Conservation (phyloP, 2,329 filamentous ascomycete species). For the Botryosphaeria dothidea region DNA sequence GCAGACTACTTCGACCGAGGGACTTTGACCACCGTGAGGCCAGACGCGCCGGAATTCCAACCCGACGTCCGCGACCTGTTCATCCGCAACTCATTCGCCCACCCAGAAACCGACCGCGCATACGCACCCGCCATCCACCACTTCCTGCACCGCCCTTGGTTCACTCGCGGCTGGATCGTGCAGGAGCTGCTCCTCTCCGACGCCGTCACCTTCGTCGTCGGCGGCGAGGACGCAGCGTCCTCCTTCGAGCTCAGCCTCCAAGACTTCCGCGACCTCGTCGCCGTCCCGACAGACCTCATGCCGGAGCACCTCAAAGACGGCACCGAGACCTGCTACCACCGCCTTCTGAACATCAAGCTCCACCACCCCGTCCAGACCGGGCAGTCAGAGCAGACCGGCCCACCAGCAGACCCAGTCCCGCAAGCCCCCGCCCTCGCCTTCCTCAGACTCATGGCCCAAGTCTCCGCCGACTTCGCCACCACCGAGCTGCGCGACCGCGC, state of each 20-base stretch:
- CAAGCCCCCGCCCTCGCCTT: conserved; percentile 4
- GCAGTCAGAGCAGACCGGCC: neutral
- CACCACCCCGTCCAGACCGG: conserved; percentile 12
- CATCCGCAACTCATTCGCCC: neutral
- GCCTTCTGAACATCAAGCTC: conserved; percentile 23
- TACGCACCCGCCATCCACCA: conserved; percentile 29
- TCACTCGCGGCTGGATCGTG: conserved; percentile 18
- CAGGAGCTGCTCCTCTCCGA: conserved; percentile 25
- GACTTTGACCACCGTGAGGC: neutral
- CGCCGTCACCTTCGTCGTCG: conserved; percentile 24
- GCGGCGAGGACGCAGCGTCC: no score
- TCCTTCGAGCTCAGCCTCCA: neutral
- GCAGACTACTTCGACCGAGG: neutral
- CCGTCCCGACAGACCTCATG: neutral
- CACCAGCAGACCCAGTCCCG: conserved; percentile 4
- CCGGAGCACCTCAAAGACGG: neutral
- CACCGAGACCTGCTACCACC: conserved; percentile 17
- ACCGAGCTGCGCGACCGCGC: conserved; percentile 20
- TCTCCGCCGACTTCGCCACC: conserved; percentile 19
- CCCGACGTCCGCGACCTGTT: neutral
- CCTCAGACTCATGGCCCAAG: conserved; percentile 21
- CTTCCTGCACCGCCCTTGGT: conserved; percentile 28
- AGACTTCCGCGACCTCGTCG: neutral
- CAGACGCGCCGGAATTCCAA: neutral
- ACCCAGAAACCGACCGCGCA: conserved; percentile 15